These are phyloP conservation scores for Cicer cuneatum DNA, from an alignment of 306 rosid genomes.

Conservation along the genomic window DNA sequence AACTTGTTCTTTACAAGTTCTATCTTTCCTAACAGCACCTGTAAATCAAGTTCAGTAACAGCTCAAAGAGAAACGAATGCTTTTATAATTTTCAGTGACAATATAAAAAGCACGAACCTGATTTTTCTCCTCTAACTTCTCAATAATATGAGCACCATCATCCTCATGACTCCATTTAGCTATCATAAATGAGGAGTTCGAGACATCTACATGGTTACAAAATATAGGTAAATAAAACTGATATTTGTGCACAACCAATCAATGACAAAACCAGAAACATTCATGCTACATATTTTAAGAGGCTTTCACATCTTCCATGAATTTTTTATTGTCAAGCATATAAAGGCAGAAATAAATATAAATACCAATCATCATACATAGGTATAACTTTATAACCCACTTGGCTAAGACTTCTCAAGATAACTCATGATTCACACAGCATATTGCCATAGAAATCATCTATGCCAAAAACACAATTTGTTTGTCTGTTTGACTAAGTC, in stretches of 20 bases:
- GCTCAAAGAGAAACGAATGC: background rate
- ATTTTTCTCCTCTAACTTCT: constrained; percentile 60
- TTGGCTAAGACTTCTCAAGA: background rate
- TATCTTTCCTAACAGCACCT: constrained; percentile 61
- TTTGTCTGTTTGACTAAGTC: background rate
- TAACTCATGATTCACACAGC: background rate
- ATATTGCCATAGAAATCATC: background rate
- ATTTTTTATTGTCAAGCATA: constrained; percentile 8
- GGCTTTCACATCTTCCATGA: background rate
- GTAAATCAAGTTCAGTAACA: constrained; percentile 38
- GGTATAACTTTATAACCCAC: background rate
- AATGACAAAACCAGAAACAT: constrained; percentile 7
- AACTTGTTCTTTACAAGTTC: constrained; percentile 55
- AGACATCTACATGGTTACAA: constrained; percentile 55
- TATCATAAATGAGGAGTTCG: constrained; percentile 63
- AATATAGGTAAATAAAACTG: constrained; percentile 13
- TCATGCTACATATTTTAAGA: constrained; percentile 1
- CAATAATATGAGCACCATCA: constrained; percentile 49
- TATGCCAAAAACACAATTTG: background rate
- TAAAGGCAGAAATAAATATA: background rate
- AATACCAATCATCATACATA: background rate
- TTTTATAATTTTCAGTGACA: constrained; percentile 10
- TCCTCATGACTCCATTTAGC: constrained; percentile 52
- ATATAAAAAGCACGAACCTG: constrained; percentile 56
- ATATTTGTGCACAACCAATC: background rate